Evolutionary conservation across 495 filamentous ascomycete genomes (phyloP).

Genomic region (Penicillium cosmopolitanum): DNA sequence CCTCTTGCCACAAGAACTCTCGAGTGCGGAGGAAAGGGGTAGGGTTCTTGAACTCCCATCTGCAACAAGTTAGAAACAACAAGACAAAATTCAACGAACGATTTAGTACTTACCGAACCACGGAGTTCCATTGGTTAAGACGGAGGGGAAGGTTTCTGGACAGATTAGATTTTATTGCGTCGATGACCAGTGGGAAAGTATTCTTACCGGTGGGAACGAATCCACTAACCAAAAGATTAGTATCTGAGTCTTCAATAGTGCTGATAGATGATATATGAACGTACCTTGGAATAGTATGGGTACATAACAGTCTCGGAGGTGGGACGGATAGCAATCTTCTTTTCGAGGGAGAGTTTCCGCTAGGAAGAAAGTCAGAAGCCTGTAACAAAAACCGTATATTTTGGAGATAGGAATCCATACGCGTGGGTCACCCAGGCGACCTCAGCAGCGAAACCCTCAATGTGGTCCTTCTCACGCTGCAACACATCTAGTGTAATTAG

Average conservation of each 20-base stretch:
- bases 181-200: too few relatives aligned
- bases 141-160: constrained; percentile 77
- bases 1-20: constrained; percentile 98
- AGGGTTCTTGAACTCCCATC: constrained; percentile 97
- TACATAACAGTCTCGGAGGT: constrained; percentile 96
- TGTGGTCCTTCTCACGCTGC: constrained; percentile 92
- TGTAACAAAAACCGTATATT: constrained; percentile 1
- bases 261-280: not conserved
- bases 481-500: constrained; percentile 62
- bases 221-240: constrained; percentile 57
- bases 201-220: constrained; percentile 74
- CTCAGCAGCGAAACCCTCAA: constrained; percentile 97
- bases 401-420: constrained; percentile 49
- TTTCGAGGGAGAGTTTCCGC: constrained; percentile 88
- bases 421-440: constrained; percentile 98
- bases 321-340: constrained; percentile 92
- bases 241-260: not conserved
- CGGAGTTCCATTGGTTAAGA: constrained; percentile 97
- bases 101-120: constrained; percentile 44
- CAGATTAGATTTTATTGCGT: not conserved
- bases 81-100: not conserved
- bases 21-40: constrained; percentile 91
- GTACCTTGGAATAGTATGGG: constrained; percentile 80
- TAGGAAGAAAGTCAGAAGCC: constrained; percentile 29
- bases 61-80: not conserved